Percentiles rank a stretch among this genome's conserved stretches.
These are phyloP conservation scores for Carex sylvatica DNA, from an alignment of 202 grass and related monocot species.

Conservation along the genomic window DNA sequence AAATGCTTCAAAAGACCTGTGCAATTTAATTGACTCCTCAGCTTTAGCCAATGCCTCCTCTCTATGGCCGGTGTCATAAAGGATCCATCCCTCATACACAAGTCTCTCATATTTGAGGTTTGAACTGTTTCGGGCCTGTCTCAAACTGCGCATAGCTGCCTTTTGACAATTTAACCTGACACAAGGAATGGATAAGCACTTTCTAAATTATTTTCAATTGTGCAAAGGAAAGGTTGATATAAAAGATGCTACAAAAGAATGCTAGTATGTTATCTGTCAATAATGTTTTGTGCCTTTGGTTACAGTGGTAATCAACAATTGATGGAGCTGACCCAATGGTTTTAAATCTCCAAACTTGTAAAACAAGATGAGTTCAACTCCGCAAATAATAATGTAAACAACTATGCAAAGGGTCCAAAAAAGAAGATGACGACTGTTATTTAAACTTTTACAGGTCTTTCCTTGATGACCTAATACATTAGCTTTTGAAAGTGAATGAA, in stretches of 20 bases:
- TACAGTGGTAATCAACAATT: background rate
- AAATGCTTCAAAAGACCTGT: conserved; percentile 94
- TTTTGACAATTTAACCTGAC: conserved; percentile 84
- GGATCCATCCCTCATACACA: conserved; percentile 94
- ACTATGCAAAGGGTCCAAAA: too few species aligned
- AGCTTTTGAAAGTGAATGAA: background rate
- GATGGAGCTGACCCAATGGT: background rate
- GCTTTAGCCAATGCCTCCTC: conserved; percentile 85
- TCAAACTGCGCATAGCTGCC: conserved; percentile 76
- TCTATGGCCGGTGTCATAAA: conserved; percentile 83
- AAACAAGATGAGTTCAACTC: background rate
- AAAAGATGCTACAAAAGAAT: background rate
- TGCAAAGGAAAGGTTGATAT: background rate
- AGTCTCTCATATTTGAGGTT: conserved; percentile 65
- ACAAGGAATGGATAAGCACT: background rate
- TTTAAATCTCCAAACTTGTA: background rate
- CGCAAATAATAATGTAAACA: background rate
- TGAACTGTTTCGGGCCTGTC: conserved; percentile 68
- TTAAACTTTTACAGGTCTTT: background rate
- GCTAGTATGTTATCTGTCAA: background rate
- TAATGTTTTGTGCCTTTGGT: background rate
- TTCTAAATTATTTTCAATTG: background rate
- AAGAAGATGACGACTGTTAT: background rate
- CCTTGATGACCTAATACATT: background rate
- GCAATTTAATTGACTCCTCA: conserved; percentile 65